Percentiles rank a stretch among this genome's conserved stretches.
Evolutionary conservation across 768 basidiomycete genomes (phyloP).

Genomic region (Pleurotus giganteus): DNA sequence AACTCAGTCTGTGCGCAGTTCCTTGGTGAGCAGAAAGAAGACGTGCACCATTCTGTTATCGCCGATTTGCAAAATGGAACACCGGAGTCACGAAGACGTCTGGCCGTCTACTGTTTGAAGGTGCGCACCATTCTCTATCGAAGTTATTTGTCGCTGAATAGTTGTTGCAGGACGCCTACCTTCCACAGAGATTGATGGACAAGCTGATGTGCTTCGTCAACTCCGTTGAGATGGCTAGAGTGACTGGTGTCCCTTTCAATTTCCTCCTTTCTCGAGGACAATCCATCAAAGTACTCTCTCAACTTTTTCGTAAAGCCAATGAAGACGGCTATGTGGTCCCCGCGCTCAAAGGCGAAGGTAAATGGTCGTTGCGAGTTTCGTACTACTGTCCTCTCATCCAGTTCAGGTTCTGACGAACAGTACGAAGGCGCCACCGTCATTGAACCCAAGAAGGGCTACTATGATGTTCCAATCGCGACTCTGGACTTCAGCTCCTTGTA

Average conservation of each 20-base stretch:
- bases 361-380: slow-evolving; percentile 12
- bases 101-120: slow-evolving; percentile 98
- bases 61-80: slow-evolving; percentile 98
- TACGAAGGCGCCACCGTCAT: slow-evolving; percentile 99
- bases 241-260: slow-evolving; percentile 99
- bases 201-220: slow-evolving; percentile 99
- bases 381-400: not conserved
- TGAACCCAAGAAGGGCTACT: slow-evolving; percentile 94
- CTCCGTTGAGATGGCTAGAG: slow-evolving; percentile 98
- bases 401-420: slow-evolving; percentile 83
- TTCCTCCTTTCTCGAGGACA: slow-evolving; percentile 91
- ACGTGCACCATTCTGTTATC: slow-evolving; percentile 98
- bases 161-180: slow-evolving; percentile 84
- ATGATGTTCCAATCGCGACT: slow-evolving; percentile 95
- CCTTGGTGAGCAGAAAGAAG: slow-evolving; percentile 98
- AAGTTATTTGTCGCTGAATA: not conserved
- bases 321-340: slow-evolving; percentile 91
- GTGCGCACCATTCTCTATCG: slow-evolving; percentile 32
- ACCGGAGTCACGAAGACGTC: slow-evolving; percentile 83
- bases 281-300: slow-evolving; percentile 97
- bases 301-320: slow-evolving; percentile 90
- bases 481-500: slow-evolving; percentile 98
- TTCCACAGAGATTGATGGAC: slow-evolving; percentile 93
- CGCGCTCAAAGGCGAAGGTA: slow-evolving; percentile 81
- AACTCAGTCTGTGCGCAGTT: slow-evolving; percentile 99